These are phyloP conservation scores for Symbiodinium natans DNA, from an alignment of 73 alveolate species.

Conservation along the genomic window DNA sequence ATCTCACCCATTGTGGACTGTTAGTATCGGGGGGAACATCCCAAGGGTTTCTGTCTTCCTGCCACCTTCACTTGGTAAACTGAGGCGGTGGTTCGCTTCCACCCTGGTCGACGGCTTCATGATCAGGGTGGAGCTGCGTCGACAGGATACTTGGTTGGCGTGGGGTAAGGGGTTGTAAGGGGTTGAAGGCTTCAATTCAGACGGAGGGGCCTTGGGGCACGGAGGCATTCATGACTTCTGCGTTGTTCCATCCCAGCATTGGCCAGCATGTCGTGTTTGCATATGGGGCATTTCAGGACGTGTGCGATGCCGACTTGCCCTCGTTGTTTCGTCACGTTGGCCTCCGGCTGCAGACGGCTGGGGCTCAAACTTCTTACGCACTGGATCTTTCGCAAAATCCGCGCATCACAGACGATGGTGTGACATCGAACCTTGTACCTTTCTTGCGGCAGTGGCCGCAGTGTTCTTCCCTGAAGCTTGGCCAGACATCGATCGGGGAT, in stretches of 20 bases:
- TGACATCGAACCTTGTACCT: not conserved
- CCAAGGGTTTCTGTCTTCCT: no score
- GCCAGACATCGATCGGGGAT: not conserved
- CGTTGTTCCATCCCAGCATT: no score
- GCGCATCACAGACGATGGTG: not conserved
- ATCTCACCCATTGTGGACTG: no score
- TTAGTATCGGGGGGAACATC: no score
- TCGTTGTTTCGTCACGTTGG: constrained; percentile 5
- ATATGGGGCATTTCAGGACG: not conserved
- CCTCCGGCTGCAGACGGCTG: not conserved
- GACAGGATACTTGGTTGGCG: not conserved
- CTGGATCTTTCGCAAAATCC: not conserved
- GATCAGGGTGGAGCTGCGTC: not conserved
- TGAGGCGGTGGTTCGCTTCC: not conserved
- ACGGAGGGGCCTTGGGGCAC: no score
- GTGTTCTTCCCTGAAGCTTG: not conserved
- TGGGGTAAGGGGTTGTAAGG: no score
- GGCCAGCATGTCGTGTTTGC: no score
- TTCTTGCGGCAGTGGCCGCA: constrained; percentile 27
- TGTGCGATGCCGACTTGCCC: constrained; percentile 9
- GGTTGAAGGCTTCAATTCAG: no score
- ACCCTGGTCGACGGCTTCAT: not conserved
- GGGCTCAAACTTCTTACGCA: not conserved
- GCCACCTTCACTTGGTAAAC: not conserved
- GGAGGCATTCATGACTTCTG: no score